Evolutionary conservation across 140 eudicot species (phyloP), one percentile per base, ranked within the genome.

Genomic region (Senecio squalidus): DNA sequence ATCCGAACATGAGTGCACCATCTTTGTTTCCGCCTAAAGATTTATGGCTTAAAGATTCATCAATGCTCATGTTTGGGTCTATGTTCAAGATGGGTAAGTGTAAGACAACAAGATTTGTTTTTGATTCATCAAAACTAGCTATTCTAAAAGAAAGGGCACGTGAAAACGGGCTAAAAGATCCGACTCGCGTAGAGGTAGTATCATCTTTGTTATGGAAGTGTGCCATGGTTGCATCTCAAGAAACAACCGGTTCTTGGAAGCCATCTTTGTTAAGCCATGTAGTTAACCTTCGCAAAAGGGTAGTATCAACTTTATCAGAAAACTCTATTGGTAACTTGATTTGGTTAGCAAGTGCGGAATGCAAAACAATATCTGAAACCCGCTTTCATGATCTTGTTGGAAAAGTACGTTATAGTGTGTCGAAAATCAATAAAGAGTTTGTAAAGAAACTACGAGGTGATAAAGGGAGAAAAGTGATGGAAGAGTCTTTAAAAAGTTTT

Each of bases 111-210:
- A 78, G 94, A 65, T 71, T 84, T 20, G 77, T 84, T 21, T 88
- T 88, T 43, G 68, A 69, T 68, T 40, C 68, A 9, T 60, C 69
- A 0, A 75, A 67, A 18, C 53, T 83, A 25, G 68, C 74, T 31
- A 5, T 17, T 9, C 76, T 88, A 11, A 84, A 76, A 40, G 70
- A 73, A 0, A 33, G 53, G 44, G 78, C 69, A 1, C 28, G 7
- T 5, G 25, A 7, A 6, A 24, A 57, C 11, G 54, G 58, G 22
- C 33, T 55, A 26, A 57, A 64, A 25, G 24, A 60, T 18, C 86
- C 94, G 5, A 75, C 86, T 9, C 84, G 89, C 0, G 86, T 87
- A 0, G 89, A 84, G 74, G 63, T 59, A 8, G 86, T 84, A 49
- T 78, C 94, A 0, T 81, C 77, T 16, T 78, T 84, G 74, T 20